Evolutionary conservation across 2,329 filamentous ascomycete genomes (phyloP), one percentile per base, ranked within the genome.

Genomic region (Sphaerulina musiva): DNA sequence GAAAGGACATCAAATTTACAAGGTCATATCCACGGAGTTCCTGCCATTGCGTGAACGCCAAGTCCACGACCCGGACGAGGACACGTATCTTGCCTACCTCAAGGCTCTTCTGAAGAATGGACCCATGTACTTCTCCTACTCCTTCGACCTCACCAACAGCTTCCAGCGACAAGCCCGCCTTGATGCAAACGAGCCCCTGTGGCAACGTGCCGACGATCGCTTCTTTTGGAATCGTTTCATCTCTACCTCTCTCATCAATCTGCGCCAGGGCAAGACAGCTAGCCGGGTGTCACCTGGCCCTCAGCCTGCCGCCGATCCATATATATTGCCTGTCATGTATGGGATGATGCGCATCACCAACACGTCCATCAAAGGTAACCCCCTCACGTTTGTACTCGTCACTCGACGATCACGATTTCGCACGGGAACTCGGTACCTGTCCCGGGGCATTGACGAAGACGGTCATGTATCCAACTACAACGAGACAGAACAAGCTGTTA

Each of bases 171-270:
- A 97, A 70, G 84, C 91, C 3, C 83, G 91, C 62, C 77, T 83
- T 60, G 83, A 95, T 69, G 74, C 76, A 53, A 80, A 80, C 12
- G 76, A 80, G 52, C 91, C 93, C 10, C 74, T 97, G 54, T 98
- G 93, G 93, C 85, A 87, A 77, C 80, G 90, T 63, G 86, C 92
- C 59, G 93, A 98, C 71, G 91, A 97, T 69, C 89, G 93, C 60
- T 98, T 98, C 78, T 98, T 96, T 78, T 98, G 92, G 89, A 98
- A 98, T 73, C 85, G 86, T 60, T 95, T 95, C 71, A 80, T 97
- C 46, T 89, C 92, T 70, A 86, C 87, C 6, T 90, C 96, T 66
- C 74, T 98, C 55, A 95, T 97, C 66, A 84, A 95, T 69, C 95
- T 95, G 69, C 84, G 92, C 57, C 81, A 78, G 32, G 81, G 81